Evolutionary conservation across 495 filamentous ascomycete genomes (phyloP), one percentile per base, ranked within the genome.

Genomic region (Astrothelium macrocarpum): DNA sequence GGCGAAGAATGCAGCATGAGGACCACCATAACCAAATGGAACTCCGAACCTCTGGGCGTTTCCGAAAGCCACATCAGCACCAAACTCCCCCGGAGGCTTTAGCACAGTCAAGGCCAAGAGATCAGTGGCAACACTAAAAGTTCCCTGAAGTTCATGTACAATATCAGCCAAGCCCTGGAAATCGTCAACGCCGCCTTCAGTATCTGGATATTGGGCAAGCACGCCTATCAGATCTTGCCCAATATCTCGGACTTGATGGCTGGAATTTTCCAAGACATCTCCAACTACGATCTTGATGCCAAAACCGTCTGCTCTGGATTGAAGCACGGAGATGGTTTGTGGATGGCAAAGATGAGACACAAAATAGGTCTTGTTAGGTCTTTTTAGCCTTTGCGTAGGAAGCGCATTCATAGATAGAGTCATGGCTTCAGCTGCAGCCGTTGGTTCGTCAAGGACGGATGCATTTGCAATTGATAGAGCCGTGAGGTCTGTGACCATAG

Each of bases 1-100:
- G 28, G 94, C 91, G 71, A 98, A 96, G 84, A 98, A 98, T 31
- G 95, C 94, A 36, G 94, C 94, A 73, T 97, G 95, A 25, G 94
- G 94, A 23, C 94, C 94, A 72, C 94, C 94, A 71, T 87, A 95
- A 46, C 95, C 94, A 72, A 97, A 84, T 1, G 94, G 94, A 2
- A 98, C 91, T 72, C 94, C 94, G 66, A 98, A 85, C 63, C 94
- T 79, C 78, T 98, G 94, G n/a, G 94, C 84, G 73, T 87, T 97
- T 62, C 94, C 94, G 74, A 98, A 96, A 5, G 93, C 94, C 68
- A 98, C 93, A 74, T 98, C 94, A 4, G 94, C 94, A 18, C 94
- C 94, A 78, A 94, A 96, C 72, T 98, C 95, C 14, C 92, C 93
- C 1, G 94, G 94, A 1, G 94, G 90, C 64, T 89, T 95, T 32